A percentile compares a stretch with the other conserved stretches of the same genome.
phyloP scores from a whole-genome alignment of 2,329 filamentous ascomycete genomes.

The Cryphonectria radicalis region DNA sequence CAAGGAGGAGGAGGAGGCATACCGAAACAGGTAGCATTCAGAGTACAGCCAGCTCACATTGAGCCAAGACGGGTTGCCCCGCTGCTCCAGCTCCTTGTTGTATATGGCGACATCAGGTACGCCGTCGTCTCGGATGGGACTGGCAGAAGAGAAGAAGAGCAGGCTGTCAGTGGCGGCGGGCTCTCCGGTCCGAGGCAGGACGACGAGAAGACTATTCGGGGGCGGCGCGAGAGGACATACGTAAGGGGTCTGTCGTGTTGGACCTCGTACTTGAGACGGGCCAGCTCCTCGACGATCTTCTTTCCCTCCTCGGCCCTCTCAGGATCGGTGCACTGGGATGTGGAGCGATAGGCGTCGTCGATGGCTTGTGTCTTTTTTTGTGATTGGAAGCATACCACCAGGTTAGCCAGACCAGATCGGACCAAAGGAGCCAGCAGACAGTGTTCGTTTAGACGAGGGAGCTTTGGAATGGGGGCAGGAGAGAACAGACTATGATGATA shows the following conservation, averaged over 20 bases:
- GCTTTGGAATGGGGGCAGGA: neutral
- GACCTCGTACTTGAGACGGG: conserved; percentile 88
- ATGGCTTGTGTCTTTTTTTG: conserved; percentile 81
- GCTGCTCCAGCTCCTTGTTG: conserved; percentile 80
- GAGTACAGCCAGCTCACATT: conserved; percentile 85
- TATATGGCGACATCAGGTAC: conserved; percentile 76
- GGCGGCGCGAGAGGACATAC: conserved; percentile 50
- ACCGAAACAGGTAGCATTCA: conserved; percentile 94
- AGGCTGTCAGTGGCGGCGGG: conserved; percentile 24
- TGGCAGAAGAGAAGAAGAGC: conserved; percentile 39
- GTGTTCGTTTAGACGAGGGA: neutral
- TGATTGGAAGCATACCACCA: neutral
- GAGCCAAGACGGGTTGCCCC: conserved; percentile 80
- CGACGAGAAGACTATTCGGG: neutral
- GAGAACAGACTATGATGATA: conserved; percentile 75
- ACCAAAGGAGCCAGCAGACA: neutral
- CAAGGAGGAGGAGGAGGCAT: conserved; percentile 27
- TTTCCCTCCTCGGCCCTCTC: conserved; percentile 81
- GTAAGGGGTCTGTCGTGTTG: conserved; percentile 83
- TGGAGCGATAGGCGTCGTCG: conserved; percentile 87
- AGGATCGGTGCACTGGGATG: conserved; percentile 61
- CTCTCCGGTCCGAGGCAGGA: neutral
- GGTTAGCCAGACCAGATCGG: neutral
- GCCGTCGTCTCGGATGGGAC: conserved; percentile 77
- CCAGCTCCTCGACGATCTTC: conserved; percentile 77